A percentile compares a stretch with the other conserved stretches of the same genome.
phyloP scores from a whole-genome alignment of 2,329 filamentous ascomycete species.

The Graphilbum fragrans region DNA sequence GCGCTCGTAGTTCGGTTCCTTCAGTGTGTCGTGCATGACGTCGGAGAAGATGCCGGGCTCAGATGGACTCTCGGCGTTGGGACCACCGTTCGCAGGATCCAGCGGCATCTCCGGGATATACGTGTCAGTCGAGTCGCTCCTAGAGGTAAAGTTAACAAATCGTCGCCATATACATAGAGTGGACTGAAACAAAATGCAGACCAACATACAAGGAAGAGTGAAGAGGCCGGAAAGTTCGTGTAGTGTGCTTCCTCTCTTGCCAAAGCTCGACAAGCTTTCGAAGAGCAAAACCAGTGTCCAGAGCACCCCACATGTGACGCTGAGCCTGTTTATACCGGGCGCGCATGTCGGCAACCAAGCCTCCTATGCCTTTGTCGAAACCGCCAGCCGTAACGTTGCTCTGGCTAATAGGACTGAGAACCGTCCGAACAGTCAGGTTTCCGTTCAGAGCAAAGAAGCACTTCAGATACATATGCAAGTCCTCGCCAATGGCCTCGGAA shows the following conservation, averaged over 20 bases:
- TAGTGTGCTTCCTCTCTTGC: constrained; percentile 43
- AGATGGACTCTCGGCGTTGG: constrained; percentile 20
- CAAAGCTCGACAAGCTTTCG: constrained; percentile 45
- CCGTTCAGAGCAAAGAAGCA: constrained; percentile 65
- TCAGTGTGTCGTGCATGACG: constrained; percentile 36
- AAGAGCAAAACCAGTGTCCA: constrained; percentile 56
- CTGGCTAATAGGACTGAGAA: constrained; percentile 59
- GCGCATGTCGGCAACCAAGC: constrained; percentile 42
- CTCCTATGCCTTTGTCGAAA: constrained; percentile 36
- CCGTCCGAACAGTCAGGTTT: constrained; percentile 49
- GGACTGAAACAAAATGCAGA: background rate
- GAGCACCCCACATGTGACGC: constrained; percentile 64
- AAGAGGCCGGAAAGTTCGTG: constrained; percentile 41
- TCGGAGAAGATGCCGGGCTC: constrained; percentile 43
- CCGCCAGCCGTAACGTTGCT: constrained; percentile 55
- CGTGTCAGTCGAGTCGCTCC: constrained; percentile 30
- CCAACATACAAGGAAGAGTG: constrained; percentile 32
- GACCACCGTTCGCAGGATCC: constrained; percentile 11
- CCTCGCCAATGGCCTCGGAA: constrained; percentile 61
- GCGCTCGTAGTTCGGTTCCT: constrained; percentile 40
- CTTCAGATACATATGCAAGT: constrained; percentile 68
- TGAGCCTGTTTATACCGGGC: constrained; percentile 62
- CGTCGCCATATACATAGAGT: background rate
- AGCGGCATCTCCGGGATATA: constrained; percentile 33
- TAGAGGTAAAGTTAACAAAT: constrained; percentile 1